Evolutionary conservation across 345 rosid genomes (phyloP), one percentile per base, ranked within the genome.

Genomic region (Melaleuca alternifolia): DNA sequence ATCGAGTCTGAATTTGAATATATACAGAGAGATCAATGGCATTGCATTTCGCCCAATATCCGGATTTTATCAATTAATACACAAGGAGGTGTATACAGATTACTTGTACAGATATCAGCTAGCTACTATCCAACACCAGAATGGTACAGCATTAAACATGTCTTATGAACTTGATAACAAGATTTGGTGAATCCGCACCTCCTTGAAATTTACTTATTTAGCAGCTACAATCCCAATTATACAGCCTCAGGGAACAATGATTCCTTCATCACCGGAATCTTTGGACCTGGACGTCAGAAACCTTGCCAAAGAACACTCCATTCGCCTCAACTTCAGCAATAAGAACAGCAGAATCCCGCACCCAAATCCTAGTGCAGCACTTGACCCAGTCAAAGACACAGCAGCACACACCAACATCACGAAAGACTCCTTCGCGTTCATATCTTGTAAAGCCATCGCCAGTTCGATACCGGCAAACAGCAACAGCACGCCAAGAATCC

Each of bases 331-430:
- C 91, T 96, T 96, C 61, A 96, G 91, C 85, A 95, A 87, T 91
- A 95, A 71, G 92, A 90, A 90, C 83, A 96, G 94, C 90, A 90
- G 50, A 88, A 95, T 91, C 89, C 98, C 98, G 84, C 93, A 92
- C 18, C 92, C 98, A 84, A 95, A 96, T 3, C 99, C 99, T 86
- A 96, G 87, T 3, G 98, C 99, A 5, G 99, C 97, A 86, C 99
- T 96, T 1, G 98, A 95, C 79, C 98, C 99, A 0, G 98, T 96
- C 91, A 96, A 87, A 0, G 99, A 96, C 83, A 95, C 95, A 4
- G 96, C 95, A 11, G 98, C 98, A 86, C 99, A 95, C 3, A 95
- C 94, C 91, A 95, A 83, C 98, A 95, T 95, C 52, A 95, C 93
- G 84, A 95, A 95, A 1, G 96, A 91, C 87, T 95, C 94, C 86